Base-by-base conservation (phyloP, 257 asterid species). In the Coffea canephora region DNA sequence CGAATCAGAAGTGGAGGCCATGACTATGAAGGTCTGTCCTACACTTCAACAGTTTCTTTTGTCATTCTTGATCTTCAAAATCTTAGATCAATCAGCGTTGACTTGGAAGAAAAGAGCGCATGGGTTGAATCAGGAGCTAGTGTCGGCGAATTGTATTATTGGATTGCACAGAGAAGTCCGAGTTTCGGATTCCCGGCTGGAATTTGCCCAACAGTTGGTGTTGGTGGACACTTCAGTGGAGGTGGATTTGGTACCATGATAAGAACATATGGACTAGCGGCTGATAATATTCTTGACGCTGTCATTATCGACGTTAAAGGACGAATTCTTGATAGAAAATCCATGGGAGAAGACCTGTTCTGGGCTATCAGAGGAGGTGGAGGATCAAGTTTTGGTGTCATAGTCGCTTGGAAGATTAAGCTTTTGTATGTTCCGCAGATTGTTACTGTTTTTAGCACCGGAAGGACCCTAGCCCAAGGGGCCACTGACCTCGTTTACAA, bases 311-410 rank as follows among this genome's bases (percentile, higher is more conserved):
- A 89, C 19, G 89, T n/a, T 0, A 23, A 75, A 0, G 95, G 93
- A 0, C 57, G 54, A 6, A 81, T 88, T 69, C 87, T 83, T 6
- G 87, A 92, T 49, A 75, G 90, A 43, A n/a, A 74, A 54, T 79
- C 83, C n/a, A 90, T 90, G 97, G 97, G 91, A 1, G 91, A 87
- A 46, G 91, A 89, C 69, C 55, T 87, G 27, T 91, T 88, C 49
- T 91, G 94, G 94, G 94, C 93, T 0, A 85, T 91, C 16, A 71
- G 93, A 80, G 97, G 93, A 6, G 97, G 97, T 8, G 95, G 97
- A 25, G 97, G 86, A 3, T 90, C 86, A 16, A 90, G 97, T 91
- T 90, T 55, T 90, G 93, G 94, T 88, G 55, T 50, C 55, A 50
- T 50, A 50, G 55, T 50, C 11, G 94, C 91, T 0, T 8, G 95